Evolutionary conservation across 805 yeast species (phyloP), one percentile per base, ranked within the genome.

Genomic region (Wickerhamiella siamensis): DNA sequence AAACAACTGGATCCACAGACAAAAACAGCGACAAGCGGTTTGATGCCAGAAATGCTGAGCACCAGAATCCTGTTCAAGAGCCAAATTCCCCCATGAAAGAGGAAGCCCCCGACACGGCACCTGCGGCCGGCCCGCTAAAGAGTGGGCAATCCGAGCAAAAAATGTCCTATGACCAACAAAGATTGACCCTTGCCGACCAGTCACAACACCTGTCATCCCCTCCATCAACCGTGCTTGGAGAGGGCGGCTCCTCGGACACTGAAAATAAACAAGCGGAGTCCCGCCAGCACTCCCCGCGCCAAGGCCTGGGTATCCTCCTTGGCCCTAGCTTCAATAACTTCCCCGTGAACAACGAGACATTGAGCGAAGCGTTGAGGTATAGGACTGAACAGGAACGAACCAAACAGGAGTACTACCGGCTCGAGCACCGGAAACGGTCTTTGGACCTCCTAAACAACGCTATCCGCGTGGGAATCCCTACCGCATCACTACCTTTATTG

Each of bases 311-410:
- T 3, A n/a, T 26, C n/a, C n/a, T 36, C 15, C 17, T 36, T n/a
- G 38, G 38, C 14, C 19, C 31, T 2, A 17, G 18, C n/a, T 36
- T n/a, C n/a, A n/a, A n/a, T 5, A 31, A 36, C 21, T 22, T 16
- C 16, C 29, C 21, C 5, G 20, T 15, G 15, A 24, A 24, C n/a
- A 24, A 79, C 42, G 64, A 66, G 6, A 69, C 84, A 3, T 65
- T 77, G 22, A 57, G 65, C 20, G 74, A 71, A 47, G 77, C 84
- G 0, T 59, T 83, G 31, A 66, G 68, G 27, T 67, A 79, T 24
- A 67, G 75, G 40, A 58, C 74, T 2, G 86, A 83, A 55, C 88
- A 80, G 54, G 95, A 87, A 56, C 67, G 71, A 35, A 79, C 95
- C 1, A 79, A 79, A 49, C 95, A 86, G 57, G 91, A 80, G 49